Percentiles rank a stretch among this genome's conserved stretches.
Conservation (phyloP, 2,329 filamentous ascomycete species). For the Aspergillus costaricaensis region DNA sequence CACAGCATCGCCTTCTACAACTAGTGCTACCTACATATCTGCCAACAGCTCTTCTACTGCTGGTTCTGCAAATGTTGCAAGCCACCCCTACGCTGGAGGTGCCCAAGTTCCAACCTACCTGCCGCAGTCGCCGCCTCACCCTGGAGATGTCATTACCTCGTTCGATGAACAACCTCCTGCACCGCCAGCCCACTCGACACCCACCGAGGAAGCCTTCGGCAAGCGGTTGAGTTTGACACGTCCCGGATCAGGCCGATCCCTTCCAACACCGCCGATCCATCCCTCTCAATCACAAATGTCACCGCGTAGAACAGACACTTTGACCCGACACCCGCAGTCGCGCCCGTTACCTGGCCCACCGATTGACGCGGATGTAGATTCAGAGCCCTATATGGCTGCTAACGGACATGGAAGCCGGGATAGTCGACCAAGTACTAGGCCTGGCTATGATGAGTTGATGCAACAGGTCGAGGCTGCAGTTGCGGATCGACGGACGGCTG, state of each 20-base stretch:
- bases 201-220: slow-evolving; percentile 28
- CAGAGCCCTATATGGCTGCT: slow-evolving; percentile 17
- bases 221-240: slow-evolving; percentile 33
- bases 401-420: slow-evolving; percentile 29
- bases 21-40: slow-evolving; percentile 25
- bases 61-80: slow-evolving; percentile 12
- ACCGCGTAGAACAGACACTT: slow-evolving; percentile 54
- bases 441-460: slow-evolving; percentile 59
- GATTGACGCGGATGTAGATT: slow-evolving; percentile 44
- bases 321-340: slow-evolving; percentile 58
- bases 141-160: slow-evolving; percentile 21
- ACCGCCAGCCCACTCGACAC: slow-evolving; percentile 35
- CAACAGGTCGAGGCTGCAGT: slow-evolving; percentile 59
- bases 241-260: slow-evolving; percentile 39
- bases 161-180: slow-evolving; percentile 36
- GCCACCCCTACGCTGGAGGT: slow-evolving; percentile 26
- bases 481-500: slow-evolving; percentile 36
- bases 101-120: slow-evolving; percentile 28
- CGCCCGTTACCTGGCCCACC: slow-evolving; percentile 63
- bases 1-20: slow-evolving; percentile 24
- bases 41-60: slow-evolving; percentile 23
- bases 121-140: slow-evolving; percentile 26
- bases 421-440: slow-evolving; percentile 42
- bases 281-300: slow-evolving; percentile 53
- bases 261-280: slow-evolving; percentile 53